Base-by-base conservation (phyloP, 352 stramenopile species). In the Phytophthora palmivora region DNA sequence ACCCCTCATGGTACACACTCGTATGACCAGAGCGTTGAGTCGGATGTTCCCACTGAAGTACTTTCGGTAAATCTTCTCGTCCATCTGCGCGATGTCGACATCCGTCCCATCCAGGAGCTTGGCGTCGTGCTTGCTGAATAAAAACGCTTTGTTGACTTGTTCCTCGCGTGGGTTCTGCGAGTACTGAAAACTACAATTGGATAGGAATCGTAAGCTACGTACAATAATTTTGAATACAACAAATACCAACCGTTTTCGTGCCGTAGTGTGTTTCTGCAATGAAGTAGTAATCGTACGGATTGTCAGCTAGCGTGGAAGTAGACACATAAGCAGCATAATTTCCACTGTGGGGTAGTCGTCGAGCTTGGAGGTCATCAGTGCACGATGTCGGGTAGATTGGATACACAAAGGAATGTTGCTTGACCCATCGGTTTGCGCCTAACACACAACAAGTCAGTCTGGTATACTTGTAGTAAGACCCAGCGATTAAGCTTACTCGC, bases 21-120 rank as follows among this genome's bases (percentile, higher is more conserved):
- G 84, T 87, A 68, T 98, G 92, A 18, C 86, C 84, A 2, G 83
- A 84, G 2, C 96, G 81, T 53, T 97, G 91, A 0, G 87, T 88
- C 0, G 94, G 94, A 47, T 93, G 82, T 16, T 83, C 67, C 84
- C 87, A 98, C 65, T 97, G 82, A 0, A 98, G 69, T 16, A 73
- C 68, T 34, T 72, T 50, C 0, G 82, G 74, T 16, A 95, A 57
- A 58, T 95, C 86, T 0, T 50, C 36, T 18, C 83, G 72, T 4
- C 64, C 74, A 52, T 98, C 94, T n/a, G 59, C 53, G 6, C 88
- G 76, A 56, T 99, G 85, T 14, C 92, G 78, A 72, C 97, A 99
- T 15, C 96, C 96, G 66, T 99, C 97, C 96, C 96, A 99, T 0
- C 96, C 96, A 8, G 91, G 91, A 2, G 91, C 90, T 67, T 97